phyloP scores from a whole-genome alignment of 2,329 filamentous ascomycete genomes.

The Claviceps arundinis region DNA sequence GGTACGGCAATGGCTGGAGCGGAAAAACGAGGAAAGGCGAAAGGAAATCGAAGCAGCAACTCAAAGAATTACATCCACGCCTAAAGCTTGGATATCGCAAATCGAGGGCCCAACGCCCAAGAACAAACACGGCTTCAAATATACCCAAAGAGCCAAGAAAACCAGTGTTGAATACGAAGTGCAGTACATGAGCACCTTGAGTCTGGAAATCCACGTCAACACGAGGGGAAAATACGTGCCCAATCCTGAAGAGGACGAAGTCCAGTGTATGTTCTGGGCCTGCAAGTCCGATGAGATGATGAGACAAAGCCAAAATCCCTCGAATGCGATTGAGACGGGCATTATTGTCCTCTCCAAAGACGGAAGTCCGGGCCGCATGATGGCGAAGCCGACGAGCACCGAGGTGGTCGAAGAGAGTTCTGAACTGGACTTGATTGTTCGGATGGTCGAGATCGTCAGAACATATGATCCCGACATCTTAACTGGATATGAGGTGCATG shows the following conservation, averaged over 20 bases:
- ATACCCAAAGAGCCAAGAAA: slow-evolving; percentile 61
- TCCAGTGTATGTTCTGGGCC: slow-evolving; percentile 84
- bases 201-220: slow-evolving; percentile 83
- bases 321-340: slow-evolving; percentile 46
- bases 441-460: slow-evolving; percentile 78
- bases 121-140: slow-evolving; percentile 73
- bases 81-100: slow-evolving; percentile 51
- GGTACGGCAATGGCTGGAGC: slow-evolving; percentile 55
- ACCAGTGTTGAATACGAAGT: slow-evolving; percentile 71
- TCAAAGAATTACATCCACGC: slow-evolving; percentile 12
- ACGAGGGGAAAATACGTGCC: slow-evolving; percentile 69
- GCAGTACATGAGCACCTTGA: slow-evolving; percentile 95
- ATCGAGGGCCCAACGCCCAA: slow-evolving; percentile 80
- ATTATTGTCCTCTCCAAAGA: slow-evolving; percentile 59
- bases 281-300: slow-evolving; percentile 56
- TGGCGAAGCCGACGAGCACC: slow-evolving; percentile 46
- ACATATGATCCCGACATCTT: slow-evolving; percentile 80
- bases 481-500: slow-evolving; percentile 89
- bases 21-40: slow-evolving; percentile 7
- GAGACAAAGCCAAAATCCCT: slow-evolving; percentile 24
- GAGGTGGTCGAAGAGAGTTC: slow-evolving; percentile 62
- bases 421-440: slow-evolving; percentile 73
- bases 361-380: slow-evolving; percentile 41
- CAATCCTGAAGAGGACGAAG: slow-evolving; percentile 80
- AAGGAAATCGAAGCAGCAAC: slow-evolving; percentile 11